phyloP scores from a whole-genome alignment of 352 stramenopile genomes.

The Pythium myriotylum region DNA sequence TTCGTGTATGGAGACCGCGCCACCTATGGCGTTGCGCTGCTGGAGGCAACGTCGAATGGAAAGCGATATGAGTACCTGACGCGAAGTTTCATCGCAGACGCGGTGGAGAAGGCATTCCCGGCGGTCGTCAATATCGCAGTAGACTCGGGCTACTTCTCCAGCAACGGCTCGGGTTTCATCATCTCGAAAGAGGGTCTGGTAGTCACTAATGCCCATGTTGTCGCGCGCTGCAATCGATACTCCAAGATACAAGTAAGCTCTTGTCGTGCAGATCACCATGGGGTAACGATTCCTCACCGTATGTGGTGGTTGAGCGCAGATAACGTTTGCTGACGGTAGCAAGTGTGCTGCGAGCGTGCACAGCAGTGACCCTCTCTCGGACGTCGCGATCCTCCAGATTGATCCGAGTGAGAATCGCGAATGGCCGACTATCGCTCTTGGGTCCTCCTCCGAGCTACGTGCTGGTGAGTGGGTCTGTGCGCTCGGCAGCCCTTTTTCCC shows the following conservation, averaged over 20 bases:
- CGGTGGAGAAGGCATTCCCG: constrained; percentile 86
- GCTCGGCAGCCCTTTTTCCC: constrained; percentile 88
- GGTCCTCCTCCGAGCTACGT: constrained; percentile 75
- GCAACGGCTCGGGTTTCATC: constrained; percentile 93
- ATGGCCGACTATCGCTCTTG: constrained; percentile 76
- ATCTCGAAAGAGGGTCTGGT: constrained; percentile 86
- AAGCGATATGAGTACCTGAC: constrained; percentile 38
- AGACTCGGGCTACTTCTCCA: constrained; percentile 71
- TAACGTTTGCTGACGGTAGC: constrained; percentile 85
- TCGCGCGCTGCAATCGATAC: constrained; percentile 80
- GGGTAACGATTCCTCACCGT: too few relatives aligned
- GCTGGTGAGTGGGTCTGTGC: constrained; percentile 93
- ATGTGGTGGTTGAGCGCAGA: constrained; percentile 25
- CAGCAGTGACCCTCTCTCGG: constrained; percentile 85
- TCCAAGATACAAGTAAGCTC: constrained; percentile 72
- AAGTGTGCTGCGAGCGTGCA: constrained; percentile 80
- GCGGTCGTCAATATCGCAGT: constrained; percentile 90
- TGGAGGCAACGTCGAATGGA: constrained; percentile 17
- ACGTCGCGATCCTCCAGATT: constrained; percentile 92
- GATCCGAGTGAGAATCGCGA: constrained; percentile 50
- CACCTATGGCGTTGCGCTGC: background rate
- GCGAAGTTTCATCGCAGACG: constrained; percentile 89
- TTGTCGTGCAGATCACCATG: background rate
- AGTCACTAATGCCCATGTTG: constrained; percentile 93
- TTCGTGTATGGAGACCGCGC: too few relatives aligned